Evolutionary conservation across 1,284 basidiomycete genomes (phyloP), one percentile per base, ranked within the genome.

Genomic region (Apiotrichum montevideense): DNA sequence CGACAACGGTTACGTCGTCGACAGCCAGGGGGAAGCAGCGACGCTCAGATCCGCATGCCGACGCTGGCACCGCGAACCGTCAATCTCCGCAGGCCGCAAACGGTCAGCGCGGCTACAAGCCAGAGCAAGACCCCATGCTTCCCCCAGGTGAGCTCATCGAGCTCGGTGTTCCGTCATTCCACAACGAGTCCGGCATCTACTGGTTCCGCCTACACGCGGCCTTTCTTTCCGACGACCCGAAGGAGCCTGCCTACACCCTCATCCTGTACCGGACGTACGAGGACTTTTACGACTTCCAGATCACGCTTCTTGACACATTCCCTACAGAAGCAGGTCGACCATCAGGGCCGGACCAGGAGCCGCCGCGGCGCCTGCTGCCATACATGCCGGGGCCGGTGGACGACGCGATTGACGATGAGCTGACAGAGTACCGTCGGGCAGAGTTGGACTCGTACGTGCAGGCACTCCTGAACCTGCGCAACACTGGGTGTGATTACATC

Each of bases 201-300:
- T 98, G 95, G 93, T 98, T 98, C 83, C 86, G 93, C 41, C 83
- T 98, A 51, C 86, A 95, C 69, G 93, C 89, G 46, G 78, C 86
- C 47, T 98, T 87, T 76, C 86, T 92, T 62, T 90, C 91, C 0
- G 90, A 88, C 66, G 81, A 83, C 57, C 77, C 80, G 6, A 72
- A 82, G 3, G 67, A 86, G 44, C 82, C 81, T 4, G 85, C 88
- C 11, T 87, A 85, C 68, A 85, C 90, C 34, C 84, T 98, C 53
- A 86, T 94, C 63, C 82, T 98, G 43, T 98, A 96, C 78, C 85
- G 96, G 51, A 85, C 91, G 14, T 99, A 99, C 79, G 90, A 96
- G 70, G 94, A 99, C 75, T 99, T 99, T 76, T 96, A 95, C 79
- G 91, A 95, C 68, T 98, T 98, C 75, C 96, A 99, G 71, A 88